Conservation (phyloP, 345 rosid species). For the Eucalyptus erythrocorys region DNA sequence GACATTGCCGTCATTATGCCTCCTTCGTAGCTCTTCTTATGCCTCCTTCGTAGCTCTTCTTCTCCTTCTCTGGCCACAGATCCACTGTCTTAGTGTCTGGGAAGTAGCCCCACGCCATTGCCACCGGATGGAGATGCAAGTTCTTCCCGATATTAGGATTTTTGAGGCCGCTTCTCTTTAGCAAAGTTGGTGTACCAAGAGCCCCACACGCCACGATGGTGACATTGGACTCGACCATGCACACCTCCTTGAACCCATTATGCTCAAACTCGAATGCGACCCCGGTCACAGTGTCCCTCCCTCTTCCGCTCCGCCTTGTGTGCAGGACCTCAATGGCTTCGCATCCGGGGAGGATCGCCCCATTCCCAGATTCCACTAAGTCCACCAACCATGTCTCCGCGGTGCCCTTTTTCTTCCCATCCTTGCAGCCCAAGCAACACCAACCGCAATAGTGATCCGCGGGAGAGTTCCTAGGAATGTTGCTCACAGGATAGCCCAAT, state of each 20-base stretch:
- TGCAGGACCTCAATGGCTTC: slow-evolving; percentile 46
- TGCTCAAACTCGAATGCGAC: slow-evolving; percentile 34
- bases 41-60: slow-evolving; percentile 44
- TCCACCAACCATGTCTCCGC: slow-evolving; percentile 88
- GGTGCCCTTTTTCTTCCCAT: slow-evolving; percentile 65
- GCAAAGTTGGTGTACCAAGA: slow-evolving; percentile 43
- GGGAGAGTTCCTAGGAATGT: slow-evolving; percentile 53
- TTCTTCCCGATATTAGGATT: slow-evolving; percentile 57
- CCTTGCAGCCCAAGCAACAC: slow-evolving; percentile 79
- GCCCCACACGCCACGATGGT: slow-evolving; percentile 76
- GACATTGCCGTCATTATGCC: slow-evolving; percentile 90
- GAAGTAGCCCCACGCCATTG: slow-evolving; percentile 88
- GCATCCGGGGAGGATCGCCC: slow-evolving; percentile 59
- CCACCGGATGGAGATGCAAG: slow-evolving; percentile 67
- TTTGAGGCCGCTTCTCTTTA: slow-evolving; percentile 50
- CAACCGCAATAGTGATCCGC: slow-evolving; percentile 76
- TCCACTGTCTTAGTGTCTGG: slow-evolving; percentile 10
- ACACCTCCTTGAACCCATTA: slow-evolving; percentile 25
- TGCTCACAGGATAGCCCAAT: slow-evolving; percentile 42
- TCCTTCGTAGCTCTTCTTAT: slow-evolving; percentile 71
- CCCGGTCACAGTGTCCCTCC: slow-evolving; percentile 29
- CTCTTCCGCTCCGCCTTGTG: slow-evolving; percentile 2
- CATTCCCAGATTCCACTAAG: slow-evolving; percentile 55
- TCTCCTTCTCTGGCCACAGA: slow-evolving; percentile 30
- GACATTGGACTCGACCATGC: slow-evolving; percentile 41